A percentile compares a stretch with the other conserved stretches of the same genome.
Conservation (phyloP, 2,329 filamentous ascomycete species). For the Calcarisporium arbuscula region DNA sequence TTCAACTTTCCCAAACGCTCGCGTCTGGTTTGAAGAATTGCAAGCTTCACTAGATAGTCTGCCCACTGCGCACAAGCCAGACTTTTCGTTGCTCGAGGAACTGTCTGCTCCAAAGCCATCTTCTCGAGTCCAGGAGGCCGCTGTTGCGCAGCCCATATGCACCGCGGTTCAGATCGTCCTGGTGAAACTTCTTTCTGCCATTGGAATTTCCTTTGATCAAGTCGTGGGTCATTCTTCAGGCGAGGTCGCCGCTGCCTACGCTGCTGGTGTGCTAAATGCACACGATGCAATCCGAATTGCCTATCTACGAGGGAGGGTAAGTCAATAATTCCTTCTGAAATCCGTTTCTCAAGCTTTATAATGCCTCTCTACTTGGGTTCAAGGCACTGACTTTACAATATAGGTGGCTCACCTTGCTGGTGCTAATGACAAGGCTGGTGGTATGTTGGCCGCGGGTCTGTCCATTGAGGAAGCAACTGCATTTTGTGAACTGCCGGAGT, state of each 20-base stretch:
- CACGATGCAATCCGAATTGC: constrained; percentile 2
- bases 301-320: constrained; percentile 6
- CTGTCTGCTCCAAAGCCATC: neutral
- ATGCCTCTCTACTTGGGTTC: too few species aligned
- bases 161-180: constrained; percentile 4
- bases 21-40: neutral
- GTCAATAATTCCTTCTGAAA: too few species aligned
- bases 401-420: neutral
- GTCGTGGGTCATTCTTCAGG: constrained; percentile 6
- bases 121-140: constrained; percentile 8
- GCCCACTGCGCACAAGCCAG: constrained; percentile 1
- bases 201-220: neutral
- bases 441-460: neutral
- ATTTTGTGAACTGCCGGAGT: neutral
- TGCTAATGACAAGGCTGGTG: neutral
- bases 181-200: neutral
- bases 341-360: too few species aligned
- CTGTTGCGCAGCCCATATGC: constrained; percentile 12
- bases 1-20: neutral
- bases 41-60: neutral
- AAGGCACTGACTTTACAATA: too few species aligned
- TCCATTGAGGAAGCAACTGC: neutral
- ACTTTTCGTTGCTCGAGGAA: constrained; percentile 4
- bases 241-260: constrained; percentile 17
- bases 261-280: constrained; percentile 6